phyloP scores from a whole-genome alignment of 768 basidiomycete species.

The Gautieria morchelliformis region DNA sequence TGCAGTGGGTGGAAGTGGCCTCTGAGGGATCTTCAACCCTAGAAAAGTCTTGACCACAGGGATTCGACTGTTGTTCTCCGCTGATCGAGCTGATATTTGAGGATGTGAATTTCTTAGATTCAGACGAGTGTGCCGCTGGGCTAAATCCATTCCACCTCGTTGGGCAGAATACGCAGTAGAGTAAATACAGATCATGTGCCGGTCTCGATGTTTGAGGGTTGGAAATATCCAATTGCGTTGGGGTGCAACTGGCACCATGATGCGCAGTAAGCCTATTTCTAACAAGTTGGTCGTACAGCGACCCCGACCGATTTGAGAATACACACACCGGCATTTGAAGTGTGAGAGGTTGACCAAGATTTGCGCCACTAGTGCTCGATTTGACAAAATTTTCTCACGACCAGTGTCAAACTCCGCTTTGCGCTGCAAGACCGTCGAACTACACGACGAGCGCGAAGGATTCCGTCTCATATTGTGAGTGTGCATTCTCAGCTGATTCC shows the following conservation, averaged over 20 bases:
- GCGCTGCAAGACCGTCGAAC: not conserved
- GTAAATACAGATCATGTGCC: not conserved
- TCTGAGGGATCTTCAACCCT: conserved; percentile 50
- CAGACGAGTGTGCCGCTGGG: conserved; percentile 1
- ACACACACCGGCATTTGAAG: not conserved
- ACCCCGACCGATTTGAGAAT: not conserved
- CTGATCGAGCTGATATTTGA: not conserved
- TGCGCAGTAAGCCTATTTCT: not conserved
- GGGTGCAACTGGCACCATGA: not conserved
- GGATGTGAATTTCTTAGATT: not conserved
- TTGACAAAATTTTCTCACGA: not conserved
- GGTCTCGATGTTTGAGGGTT: not conserved
- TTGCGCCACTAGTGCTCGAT: no score
- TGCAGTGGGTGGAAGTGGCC: conserved; percentile 51
- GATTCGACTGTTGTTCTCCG: not conserved
- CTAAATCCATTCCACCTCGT: conserved; percentile 3
- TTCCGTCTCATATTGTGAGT: not conserved
- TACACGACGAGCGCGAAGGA: conserved; percentile 1
- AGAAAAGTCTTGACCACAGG: conserved; percentile 24
- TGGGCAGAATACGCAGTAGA: not conserved
- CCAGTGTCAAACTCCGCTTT: not conserved
- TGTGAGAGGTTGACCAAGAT: not conserved
- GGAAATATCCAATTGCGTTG: not conserved
- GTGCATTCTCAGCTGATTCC: not conserved
- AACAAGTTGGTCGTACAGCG: not conserved